Evolutionary conservation across 2,329 filamentous ascomycete species (phyloP), one percentile per base, ranked within the genome.

Genomic region (Arthrinium phaeospermum): DNA sequence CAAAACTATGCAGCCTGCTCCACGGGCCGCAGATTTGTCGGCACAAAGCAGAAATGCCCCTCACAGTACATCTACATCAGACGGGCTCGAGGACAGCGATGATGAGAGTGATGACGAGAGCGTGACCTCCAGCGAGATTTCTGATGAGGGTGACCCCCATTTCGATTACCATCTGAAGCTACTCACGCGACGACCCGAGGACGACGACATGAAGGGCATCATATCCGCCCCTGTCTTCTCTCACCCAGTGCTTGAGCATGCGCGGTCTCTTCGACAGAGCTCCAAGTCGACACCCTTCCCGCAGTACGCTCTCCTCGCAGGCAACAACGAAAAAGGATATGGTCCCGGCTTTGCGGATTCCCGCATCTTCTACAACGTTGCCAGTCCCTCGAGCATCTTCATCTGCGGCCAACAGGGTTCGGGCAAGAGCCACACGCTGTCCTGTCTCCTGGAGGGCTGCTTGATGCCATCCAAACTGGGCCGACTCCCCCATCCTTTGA

Each of bases 371-470:
- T 84, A 85, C 78, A 88, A 88, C 70, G 81, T 87, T 2, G 76
- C 84, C 0, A 80, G 82, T 0, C 91, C 90, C 0, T 89, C 87
- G 0, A 91, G 89, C 22, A 83, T 85, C 4, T 92, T 92, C 79
- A 89, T 92, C 45, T 92, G 90, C 71, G 90, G 90, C 1, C 89
- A 88, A 27, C 90, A 92, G 73, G 90, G 90, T 1, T 90, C 88
- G 0, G 91, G 91, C 0, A 92, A 92, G 77, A 90, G 88, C 67
- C 90, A 92, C 73, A 90, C 88, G 0, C 81, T 91, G 0, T 87
- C 87, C 0, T 89, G 86, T 68, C 74, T 89, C 0, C 77, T 89
- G 0, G 90, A 92, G 76, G 90, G 89, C 74, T 91, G 87, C 47
- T 80, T 92, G 0, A 80, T 90, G 0, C 75, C 79, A 0, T 87